These are phyloP conservation scores for Physcomitrium patens DNA, from an alignment of 225 moss, liverwort and hornwort genomes.

Conservation along the genomic window DNA sequence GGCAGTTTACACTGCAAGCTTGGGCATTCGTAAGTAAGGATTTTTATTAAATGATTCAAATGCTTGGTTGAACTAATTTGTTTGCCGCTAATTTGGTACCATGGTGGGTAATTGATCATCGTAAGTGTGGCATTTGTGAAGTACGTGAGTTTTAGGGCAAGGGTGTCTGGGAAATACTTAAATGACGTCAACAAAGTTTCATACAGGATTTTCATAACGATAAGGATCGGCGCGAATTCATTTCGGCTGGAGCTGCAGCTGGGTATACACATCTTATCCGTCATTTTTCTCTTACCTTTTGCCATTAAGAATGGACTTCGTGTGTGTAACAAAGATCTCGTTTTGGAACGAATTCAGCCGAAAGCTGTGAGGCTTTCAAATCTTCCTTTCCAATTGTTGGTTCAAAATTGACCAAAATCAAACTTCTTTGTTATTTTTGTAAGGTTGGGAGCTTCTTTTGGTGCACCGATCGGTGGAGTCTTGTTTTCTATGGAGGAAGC, in stretches of 20 bases:
- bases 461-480: slow-evolving; percentile 91
- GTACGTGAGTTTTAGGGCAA: background rate
- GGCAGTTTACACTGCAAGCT: slow-evolving; percentile 36
- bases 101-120: slow-evolving; percentile 16
- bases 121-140: slow-evolving; percentile 16
- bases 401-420: slow-evolving; percentile 1
- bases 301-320: background rate
- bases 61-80: background rate
- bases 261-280: slow-evolving; percentile 44
- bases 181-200: slow-evolving; percentile 14
- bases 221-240: slow-evolving; percentile 84
- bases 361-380: slow-evolving; percentile 16
- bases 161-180: slow-evolving; percentile 9
- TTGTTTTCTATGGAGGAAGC: slow-evolving; percentile 90
- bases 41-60: background rate
- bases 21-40: slow-evolving; percentile 54
- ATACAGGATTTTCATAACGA: slow-evolving; percentile 87
- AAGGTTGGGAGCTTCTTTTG: slow-evolving; percentile 87
- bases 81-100: slow-evolving; percentile 12
- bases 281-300: background rate
- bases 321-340: background rate
- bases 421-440: slow-evolving; percentile 20
- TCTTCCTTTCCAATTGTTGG: background rate
- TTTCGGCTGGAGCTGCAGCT: slow-evolving; percentile 93
- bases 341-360: slow-evolving; percentile 1